Evolutionary conservation across 176 grass and related monocot genomes (phyloP), one percentile per base, ranked within the genome.

Genomic region (Bonia amplexicaulis): DNA sequence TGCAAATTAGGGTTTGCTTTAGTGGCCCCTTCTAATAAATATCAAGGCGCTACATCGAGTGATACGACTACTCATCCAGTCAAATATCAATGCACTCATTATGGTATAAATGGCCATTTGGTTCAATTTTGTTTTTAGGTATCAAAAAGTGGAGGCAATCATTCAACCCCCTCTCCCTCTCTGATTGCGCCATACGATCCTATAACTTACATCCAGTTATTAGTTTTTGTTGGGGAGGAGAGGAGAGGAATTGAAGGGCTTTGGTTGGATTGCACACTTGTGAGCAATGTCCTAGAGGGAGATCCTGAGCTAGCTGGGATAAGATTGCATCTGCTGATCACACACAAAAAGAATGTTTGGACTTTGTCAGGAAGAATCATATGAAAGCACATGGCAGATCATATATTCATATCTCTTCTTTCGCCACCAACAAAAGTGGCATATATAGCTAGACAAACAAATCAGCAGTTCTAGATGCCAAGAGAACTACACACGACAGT

Each of bases 301-400:
- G 84, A 65, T 77, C 66, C 59, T 80, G 82, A 67, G 44, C 55
- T 78, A 76, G 84, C 69, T 52, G 79, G 47, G 76, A 87, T 87
- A 87, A 84, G 85, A 71, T 84, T 91, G 89, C 81, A 87, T 84
- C 80, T 71, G 85, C 40, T 75, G 59, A 68, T 76, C 41, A 29
- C 80, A 25, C 61, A 84, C 69, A 87, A 80, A 90, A 91, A 87
- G 89, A 91, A 84, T 91, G 85, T 91, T 63, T 84, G 80, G 53
- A 73, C 60, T 42, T 67, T 80, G 61, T 80, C 80, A 74, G 75
- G 44, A 87, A 62, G 80, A 84, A 90, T 87, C 80, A 80, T 84
- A 80, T 80, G 75, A 53, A 83, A 6, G 74, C 85, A 91, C 80
- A 91, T 91, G 85, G 73, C 39, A 51, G 42, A 91, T 87, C 85